phyloP scores from a whole-genome alignment of 176 grass and related monocot genomes.

The Avena insularis region DNA sequence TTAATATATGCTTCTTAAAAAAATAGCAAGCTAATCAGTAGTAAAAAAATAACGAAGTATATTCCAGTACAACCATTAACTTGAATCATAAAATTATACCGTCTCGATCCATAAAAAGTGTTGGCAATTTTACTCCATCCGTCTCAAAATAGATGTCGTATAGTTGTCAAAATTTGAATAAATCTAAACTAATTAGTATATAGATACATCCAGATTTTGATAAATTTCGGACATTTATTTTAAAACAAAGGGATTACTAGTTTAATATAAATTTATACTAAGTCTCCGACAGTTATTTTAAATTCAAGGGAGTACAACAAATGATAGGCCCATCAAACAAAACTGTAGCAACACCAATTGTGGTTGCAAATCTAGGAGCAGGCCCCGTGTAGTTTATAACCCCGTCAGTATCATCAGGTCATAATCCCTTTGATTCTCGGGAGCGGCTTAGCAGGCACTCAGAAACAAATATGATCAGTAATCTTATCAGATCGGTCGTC shows the following conservation, averaged over 20 bases:
- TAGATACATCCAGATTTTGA: too few relatives aligned
- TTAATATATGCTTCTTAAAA: too few relatives aligned
- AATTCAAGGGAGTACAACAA: background rate
- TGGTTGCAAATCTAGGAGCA: slow-evolving; percentile 28
- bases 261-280: too few relatives aligned
- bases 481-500: slow-evolving; percentile 22
- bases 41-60: background rate
- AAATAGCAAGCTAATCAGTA: background rate
- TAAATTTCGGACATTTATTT: too few relatives aligned
- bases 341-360: slow-evolving; percentile 10
- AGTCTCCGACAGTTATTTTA: too few relatives aligned
- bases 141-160: too few relatives aligned
- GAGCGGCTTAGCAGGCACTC: slow-evolving; percentile 3
- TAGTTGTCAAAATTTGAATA: too few relatives aligned
- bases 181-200: too few relatives aligned
- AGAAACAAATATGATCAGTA: slow-evolving; percentile 36
- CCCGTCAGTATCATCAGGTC: background rate
- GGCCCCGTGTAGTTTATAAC: background rate
- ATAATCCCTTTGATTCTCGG: slow-evolving; percentile 20
- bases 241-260: too few relatives aligned
- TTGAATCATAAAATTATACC: slow-evolving; percentile 12
- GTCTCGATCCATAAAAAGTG: too few relatives aligned
- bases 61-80: background rate
- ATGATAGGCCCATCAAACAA: slow-evolving; percentile 4
- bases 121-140: too few relatives aligned